A percentile compares a stretch with the other conserved stretches of the same genome.
These are phyloP conservation scores for Tephrocybe sp. DNA, from an alignment of 768 basidiomycete genomes.

Conservation along the genomic window DNA sequence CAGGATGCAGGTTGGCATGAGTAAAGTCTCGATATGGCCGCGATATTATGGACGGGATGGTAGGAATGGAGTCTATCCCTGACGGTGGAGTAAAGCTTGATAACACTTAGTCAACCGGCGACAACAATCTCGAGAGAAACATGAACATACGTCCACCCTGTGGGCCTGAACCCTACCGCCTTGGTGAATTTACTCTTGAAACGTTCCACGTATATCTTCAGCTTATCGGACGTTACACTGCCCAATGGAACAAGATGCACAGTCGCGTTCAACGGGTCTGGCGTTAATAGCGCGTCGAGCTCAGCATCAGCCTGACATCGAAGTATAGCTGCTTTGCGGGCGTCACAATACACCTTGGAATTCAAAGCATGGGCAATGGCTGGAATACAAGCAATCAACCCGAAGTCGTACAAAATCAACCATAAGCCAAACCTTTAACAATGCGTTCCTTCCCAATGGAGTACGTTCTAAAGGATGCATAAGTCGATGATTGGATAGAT, in stretches of 20 bases:
- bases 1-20: constrained; percentile 61
- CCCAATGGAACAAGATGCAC: constrained; percentile 87
- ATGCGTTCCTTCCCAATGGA: constrained; percentile 97
- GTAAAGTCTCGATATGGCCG: constrained; percentile 68
- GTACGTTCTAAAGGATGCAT: constrained; percentile 64
- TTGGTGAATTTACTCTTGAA: constrained; percentile 70
- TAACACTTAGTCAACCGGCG: neutral
- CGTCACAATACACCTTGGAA: constrained; percentile 87
- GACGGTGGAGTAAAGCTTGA: constrained; percentile 63
- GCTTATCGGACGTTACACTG: constrained; percentile 69
- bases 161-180: constrained; percentile 84
- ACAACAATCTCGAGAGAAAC: neutral
- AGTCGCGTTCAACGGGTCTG: constrained; percentile 69
- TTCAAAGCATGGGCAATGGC: constrained; percentile 82
- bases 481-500: neutral
- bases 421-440: constrained; percentile 69
- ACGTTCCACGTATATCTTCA: constrained; percentile 73
- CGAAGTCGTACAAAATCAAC: neutral
- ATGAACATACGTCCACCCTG: constrained; percentile 87
- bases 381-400: constrained; percentile 24
- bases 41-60: constrained; percentile 67
- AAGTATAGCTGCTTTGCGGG: constrained; percentile 78
- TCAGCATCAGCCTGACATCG: constrained; percentile 84
- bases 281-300: constrained; percentile 72
- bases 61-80: constrained; percentile 59